These are phyloP conservation scores for Tylopilus intermedius DNA, from an alignment of 768 basidiomycete genomes.

Conservation along the genomic window DNA sequence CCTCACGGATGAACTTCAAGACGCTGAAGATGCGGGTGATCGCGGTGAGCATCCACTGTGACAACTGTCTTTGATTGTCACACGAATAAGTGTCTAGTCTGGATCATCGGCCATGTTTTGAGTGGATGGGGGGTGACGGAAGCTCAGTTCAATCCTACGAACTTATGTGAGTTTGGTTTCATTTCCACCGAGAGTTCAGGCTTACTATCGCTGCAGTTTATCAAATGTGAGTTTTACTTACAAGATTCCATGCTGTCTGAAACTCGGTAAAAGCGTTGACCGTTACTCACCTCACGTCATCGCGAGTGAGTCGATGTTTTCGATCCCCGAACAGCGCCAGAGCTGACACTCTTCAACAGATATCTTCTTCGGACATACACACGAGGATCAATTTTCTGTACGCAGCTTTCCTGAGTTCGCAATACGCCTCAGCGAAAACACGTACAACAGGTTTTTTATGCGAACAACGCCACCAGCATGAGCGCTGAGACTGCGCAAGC, in stretches of 20 bases:
- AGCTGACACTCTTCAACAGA: constrained; percentile 50
- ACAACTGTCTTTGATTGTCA: not conserved
- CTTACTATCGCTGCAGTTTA: constrained; percentile 32
- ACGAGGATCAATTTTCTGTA: constrained; percentile 65
- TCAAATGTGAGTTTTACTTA: constrained; percentile 35
- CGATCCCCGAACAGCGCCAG: not conserved
- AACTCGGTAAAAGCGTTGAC: constrained; percentile 32
- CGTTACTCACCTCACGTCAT: constrained; percentile 48
- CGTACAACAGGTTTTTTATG: constrained; percentile 30
- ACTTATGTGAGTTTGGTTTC: constrained; percentile 36
- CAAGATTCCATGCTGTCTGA: not conserved
- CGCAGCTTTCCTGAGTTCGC: not conserved
- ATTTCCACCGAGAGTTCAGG: not conserved
- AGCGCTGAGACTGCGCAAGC: constrained; percentile 50
- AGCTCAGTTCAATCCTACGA: constrained; percentile 37
- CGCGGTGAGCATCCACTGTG: constrained; percentile 28
- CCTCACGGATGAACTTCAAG: constrained; percentile 49
- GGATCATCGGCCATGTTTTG: constrained; percentile 49
- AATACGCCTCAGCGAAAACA: not conserved
- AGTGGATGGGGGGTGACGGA: constrained; percentile 44
- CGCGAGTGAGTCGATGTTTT: constrained; percentile 30
- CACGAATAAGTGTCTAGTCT: constrained; percentile 27
- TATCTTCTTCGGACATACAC: constrained; percentile 41
- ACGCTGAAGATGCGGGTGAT: constrained; percentile 46
- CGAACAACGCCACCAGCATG: constrained; percentile 60